Evolutionary conservation across 768 basidiomycete genomes (phyloP), one percentile per base, ranked within the genome.

Genomic region (Boletus rubescentipes): DNA sequence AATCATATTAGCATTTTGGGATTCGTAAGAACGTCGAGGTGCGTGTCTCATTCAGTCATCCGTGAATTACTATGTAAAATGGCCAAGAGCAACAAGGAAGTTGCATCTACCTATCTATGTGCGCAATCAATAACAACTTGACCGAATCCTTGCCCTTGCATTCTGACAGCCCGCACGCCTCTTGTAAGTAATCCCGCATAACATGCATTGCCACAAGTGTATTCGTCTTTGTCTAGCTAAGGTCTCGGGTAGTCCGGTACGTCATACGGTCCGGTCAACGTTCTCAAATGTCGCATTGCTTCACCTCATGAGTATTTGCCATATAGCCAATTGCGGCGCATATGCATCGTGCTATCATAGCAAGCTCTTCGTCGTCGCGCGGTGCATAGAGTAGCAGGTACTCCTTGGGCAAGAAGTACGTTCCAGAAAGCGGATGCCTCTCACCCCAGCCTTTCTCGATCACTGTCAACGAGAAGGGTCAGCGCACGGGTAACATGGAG

Each of bases 361-460:
- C 48, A 5, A 50, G 44, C 31, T 47, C 44, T 11, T 56, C 44
- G 21, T 47, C 40, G n/a, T 52, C 49, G 23, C 44, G 45, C 2
- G 49, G 40, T 15, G 55, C 36, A 44, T 51, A 58, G 12, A 58
- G 23, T 12, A 57, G 18, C 30, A 45, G 0, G 12, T 31, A 46
- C 29, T 38, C 48, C 21, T 41, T 50, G 29, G 47, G 54, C 21
- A 58, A 20, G 37, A 44, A 44, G 7, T 16, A 18, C 12, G 39
- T 35, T 16, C 52, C 32, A 15, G 52, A 21, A 20, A 43, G 35
- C 21, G 42, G 46, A 36, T 49, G 42, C 9, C 54, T 48, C 41
- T 46, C 55, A 7, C 46, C 55, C 46, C 36, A 48, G 9, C 46
- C 52, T n/a, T 57, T 38, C 31, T 49, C 36, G 41, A 57, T 56